Evolutionary conservation across 2,329 filamentous ascomycete genomes (phyloP), one percentile per base, ranked within the genome.

Genomic region (Alternaria ethzedia): DNA sequence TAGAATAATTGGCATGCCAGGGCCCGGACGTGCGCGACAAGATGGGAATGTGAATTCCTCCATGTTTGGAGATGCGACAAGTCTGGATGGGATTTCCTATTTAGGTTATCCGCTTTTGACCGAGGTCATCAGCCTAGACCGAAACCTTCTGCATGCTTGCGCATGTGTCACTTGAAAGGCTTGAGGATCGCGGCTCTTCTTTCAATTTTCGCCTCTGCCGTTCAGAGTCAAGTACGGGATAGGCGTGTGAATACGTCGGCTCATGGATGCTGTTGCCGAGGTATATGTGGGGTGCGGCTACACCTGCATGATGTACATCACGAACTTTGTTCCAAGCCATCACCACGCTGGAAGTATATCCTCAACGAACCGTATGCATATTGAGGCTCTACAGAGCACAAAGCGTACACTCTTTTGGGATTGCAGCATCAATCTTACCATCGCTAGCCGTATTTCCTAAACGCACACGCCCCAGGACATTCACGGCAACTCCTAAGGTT

Each of bases 21-120:
- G 63, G 59, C 51, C 8, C 21, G 25, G 65, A 66, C 36, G 65
- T 63, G n/a, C 66, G 65, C 47, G 61, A 41, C 66, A 43, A 51
- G 67, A 23, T 47, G 67, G 51, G 64, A 69, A 43, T 56, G 51
- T 26, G 55, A 51, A 12, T 36, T 61, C 20, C 23, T 56, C 12
- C 25, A 44, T 13, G 41, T 15, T 9, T 30, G 50, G n/a, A 21
- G 58, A 21, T 49, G 43, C 20, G 49, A 20, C n/a, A 61, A 17
- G n/a, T 50, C 47, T 23, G 51, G 26, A 17, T 44, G 50, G 7
- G 21, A 56, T 41, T 41, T 41, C 36, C 36, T 41, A 41, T 41
- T 41, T 6, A 41, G 36, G 36, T 17, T 41, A 41, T 41, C 36
- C n/a, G n/a, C 36, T 41, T 41, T 17, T 17, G 15, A 41, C n/a